phyloP scores from a whole-genome alignment of 768 basidiomycete genomes.

The Imleria badia region DNA sequence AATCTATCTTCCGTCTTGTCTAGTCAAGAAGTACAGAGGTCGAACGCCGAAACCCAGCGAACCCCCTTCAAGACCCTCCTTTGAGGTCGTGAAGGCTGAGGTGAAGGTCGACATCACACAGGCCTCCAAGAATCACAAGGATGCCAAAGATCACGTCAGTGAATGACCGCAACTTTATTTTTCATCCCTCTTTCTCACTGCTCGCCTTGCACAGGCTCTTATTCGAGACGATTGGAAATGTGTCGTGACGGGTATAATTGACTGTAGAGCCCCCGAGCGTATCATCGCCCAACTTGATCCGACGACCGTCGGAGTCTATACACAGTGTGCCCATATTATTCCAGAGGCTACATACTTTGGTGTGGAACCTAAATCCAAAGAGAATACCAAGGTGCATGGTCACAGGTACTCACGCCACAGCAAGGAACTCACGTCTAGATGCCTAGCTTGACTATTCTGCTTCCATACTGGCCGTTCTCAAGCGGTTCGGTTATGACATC shows the following conservation, averaged over 20 bases:
- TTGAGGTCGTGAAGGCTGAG: constrained; percentile 3
- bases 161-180: not conserved
- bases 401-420: not conserved
- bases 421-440: not conserved
- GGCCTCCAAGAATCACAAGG: not conserved
- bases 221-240: constrained; percentile 38
- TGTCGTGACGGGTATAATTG: constrained; percentile 30
- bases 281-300: not conserved
- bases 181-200: not conserved
- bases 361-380: not conserved
- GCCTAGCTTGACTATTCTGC: constrained; percentile 2
- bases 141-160: constrained; percentile 5
- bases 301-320: not conserved
- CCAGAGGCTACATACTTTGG: constrained; percentile 1
- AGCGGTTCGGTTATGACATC: constrained; percentile 3
- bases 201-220: constrained; percentile 30
- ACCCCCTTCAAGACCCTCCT: constrained; percentile 17
- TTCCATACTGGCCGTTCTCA: constrained; percentile 2
- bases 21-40: constrained; percentile 16
- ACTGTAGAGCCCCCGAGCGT: not conserved
- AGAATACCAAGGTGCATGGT: not conserved
- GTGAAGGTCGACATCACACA: not conserved
- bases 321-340: constrained; percentile 3
- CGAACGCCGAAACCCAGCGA: constrained; percentile 21
- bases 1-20: not conserved